phyloP scores from a whole-genome alignment of 768 basidiomycete genomes.

The Paxillus rubicundulus region DNA sequence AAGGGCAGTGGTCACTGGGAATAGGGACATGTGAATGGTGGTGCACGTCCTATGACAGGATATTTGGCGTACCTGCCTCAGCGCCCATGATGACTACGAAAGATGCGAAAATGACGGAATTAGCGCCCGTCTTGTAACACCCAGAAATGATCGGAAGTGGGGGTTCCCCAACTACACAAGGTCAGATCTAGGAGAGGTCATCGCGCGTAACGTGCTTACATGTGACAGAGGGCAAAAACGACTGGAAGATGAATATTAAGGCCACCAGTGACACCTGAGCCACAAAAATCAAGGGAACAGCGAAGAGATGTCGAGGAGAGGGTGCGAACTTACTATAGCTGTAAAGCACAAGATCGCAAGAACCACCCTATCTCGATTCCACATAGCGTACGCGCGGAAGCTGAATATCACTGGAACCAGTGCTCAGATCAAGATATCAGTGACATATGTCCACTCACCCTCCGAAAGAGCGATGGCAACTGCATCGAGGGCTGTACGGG shows the following conservation, averaged over 20 bases:
- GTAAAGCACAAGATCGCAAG: background rate
- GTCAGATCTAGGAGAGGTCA: background rate
- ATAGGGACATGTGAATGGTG: background rate
- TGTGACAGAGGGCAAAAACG: background rate
- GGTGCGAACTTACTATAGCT: background rate
- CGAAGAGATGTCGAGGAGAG: background rate
- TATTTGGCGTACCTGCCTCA: background rate
- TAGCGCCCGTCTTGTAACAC: background rate
- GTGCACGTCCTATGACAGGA: background rate
- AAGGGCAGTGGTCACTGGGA: background rate
- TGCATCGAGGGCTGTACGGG: background rate
- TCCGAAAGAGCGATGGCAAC: background rate
- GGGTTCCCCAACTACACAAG: background rate
- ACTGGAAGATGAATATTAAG: background rate
- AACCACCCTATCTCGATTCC: background rate
- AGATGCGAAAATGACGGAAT: background rate
- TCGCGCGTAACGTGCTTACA: background rate
- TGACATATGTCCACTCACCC: background rate
- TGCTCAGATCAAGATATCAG: background rate
- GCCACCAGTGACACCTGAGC: background rate
- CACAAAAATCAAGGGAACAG: background rate
- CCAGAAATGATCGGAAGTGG: background rate
- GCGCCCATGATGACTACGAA: background rate
- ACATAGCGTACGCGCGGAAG: background rate
- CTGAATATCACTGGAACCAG: background rate